These are phyloP conservation scores for Cordyceps tenuipes DNA, from an alignment of 2,329 filamentous ascomycete species.

Conservation along the genomic window DNA sequence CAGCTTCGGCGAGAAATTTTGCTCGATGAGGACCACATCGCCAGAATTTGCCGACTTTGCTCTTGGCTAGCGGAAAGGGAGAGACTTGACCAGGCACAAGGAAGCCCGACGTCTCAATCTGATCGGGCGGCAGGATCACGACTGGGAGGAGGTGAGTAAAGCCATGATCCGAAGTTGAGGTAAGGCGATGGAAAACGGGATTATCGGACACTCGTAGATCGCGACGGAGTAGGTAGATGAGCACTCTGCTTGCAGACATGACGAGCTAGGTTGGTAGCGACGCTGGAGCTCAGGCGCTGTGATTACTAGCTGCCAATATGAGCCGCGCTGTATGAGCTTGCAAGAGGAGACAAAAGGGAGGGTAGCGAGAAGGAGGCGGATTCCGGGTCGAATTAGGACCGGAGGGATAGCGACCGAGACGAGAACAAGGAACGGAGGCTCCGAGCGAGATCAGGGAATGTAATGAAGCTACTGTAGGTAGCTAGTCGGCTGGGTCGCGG, in stretches of 20 bases:
- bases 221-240: constrained; percentile 64
- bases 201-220: constrained; percentile 70
- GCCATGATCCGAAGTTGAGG: constrained; percentile 39
- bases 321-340: background rate
- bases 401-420: constrained; percentile 9
- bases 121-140: constrained; percentile 60
- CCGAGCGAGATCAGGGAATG: background rate
- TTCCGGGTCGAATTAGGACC: background rate
- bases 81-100: constrained; percentile 44
- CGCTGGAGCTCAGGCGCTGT: background rate
- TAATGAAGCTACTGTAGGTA: background rate
- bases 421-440: background rate
- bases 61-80: constrained; percentile 62
- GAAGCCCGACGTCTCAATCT: constrained; percentile 69
- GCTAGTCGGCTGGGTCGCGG: background rate
- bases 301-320: background rate
- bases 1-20: constrained; percentile 62
- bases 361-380: background rate
- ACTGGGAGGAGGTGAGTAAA: constrained; percentile 65
- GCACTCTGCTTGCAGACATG: constrained; percentile 38
- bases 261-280: background rate
- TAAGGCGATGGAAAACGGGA: constrained; percentile 56
- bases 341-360: background rate
- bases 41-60: constrained; percentile 59
- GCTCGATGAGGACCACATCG: constrained; percentile 64